phyloP scores from a whole-genome alignment of 2,329 filamentous ascomycete species.

The Bipolaris cookei region DNA sequence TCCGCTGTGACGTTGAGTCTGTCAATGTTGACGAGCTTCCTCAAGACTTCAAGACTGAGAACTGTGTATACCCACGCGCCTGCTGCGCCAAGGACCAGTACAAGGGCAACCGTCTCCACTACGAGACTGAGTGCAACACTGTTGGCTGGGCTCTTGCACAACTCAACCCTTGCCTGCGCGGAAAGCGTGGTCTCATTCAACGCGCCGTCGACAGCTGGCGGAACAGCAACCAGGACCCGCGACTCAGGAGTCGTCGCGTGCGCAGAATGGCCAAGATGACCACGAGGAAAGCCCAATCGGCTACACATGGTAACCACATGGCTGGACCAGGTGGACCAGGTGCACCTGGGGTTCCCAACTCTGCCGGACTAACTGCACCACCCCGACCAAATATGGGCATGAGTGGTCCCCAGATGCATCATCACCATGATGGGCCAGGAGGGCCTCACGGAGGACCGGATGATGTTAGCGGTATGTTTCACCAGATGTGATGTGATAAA shows the following conservation, averaged over 20 bases:
- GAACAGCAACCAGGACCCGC: conserved; percentile 96
- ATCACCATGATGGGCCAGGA: conserved; percentile 76
- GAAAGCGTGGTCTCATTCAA: conserved; percentile 95
- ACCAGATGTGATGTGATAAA: conserved; percentile 74
- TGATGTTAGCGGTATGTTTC: conserved; percentile 96
- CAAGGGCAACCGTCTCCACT: conserved; percentile 90
- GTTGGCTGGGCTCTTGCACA: conserved; percentile 99
- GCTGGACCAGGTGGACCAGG: conserved; percentile 66
- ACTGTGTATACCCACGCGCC: conserved; percentile 95
- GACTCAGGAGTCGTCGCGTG: conserved; percentile 87
- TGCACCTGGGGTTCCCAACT: conserved; percentile 68
- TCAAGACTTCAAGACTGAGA: conserved; percentile 94
- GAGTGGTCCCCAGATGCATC: conserved; percentile 68
- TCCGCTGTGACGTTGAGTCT: conserved; percentile 96
- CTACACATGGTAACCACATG: conserved; percentile 69
- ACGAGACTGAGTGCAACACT: conserved; percentile 98
- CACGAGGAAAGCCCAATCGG: conserved; percentile 74
- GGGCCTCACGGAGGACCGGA: conserved; percentile 71
- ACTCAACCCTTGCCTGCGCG: conserved; percentile 86
- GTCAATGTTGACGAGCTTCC: conserved; percentile 87
- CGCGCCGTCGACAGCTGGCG: conserved; percentile 97
- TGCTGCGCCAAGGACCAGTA: conserved; percentile 97
- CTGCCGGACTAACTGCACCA: conserved; percentile 65
- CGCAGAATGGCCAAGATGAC: conserved; percentile 96
- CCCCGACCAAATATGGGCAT: conserved; percentile 70